Evolutionary conservation across 345 rosid species (phyloP).

Genomic region (Toxicodendron radicans): DNA sequence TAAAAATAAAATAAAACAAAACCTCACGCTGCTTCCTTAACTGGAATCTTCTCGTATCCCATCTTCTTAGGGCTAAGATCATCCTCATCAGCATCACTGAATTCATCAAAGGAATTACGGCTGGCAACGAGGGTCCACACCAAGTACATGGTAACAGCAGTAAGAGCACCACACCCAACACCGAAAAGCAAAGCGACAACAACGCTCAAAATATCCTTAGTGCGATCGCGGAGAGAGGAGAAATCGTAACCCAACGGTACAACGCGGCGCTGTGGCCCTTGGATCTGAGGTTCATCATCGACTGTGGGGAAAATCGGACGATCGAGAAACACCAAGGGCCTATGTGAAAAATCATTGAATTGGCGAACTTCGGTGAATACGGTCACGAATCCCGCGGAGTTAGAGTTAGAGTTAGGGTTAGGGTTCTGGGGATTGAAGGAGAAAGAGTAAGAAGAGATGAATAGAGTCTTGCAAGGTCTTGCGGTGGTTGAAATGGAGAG

Average conservation of each 20-base stretch:
- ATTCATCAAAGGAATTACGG: slow-evolving; percentile 34
- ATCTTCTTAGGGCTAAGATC: slow-evolving; percentile 57
- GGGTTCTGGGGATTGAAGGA: slow-evolving; percentile 57
- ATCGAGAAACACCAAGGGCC: slow-evolving; percentile 26
- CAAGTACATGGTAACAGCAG: slow-evolving; percentile 86
- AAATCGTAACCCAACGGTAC: slow-evolving; percentile 42
- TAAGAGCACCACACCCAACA: slow-evolving; percentile 92
- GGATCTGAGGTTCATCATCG: slow-evolving; percentile 22
- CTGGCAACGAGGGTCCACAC: slow-evolving; percentile 71
- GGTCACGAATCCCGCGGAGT: slow-evolving; percentile 50
- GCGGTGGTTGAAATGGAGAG: slow-evolving; percentile 37
- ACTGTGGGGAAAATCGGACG: slow-evolving; percentile 34
- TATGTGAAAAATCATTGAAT: slow-evolving; percentile 22
- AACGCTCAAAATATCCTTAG: slow-evolving; percentile 85
- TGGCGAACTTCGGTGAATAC: slow-evolving; percentile 64
- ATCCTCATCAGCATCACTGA: slow-evolving; percentile 28
- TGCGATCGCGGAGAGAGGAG: slow-evolving; percentile 68
- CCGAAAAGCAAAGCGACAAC: slow-evolving; percentile 84
- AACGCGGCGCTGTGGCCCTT: slow-evolving; percentile 22
- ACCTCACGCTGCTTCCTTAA: slow-evolving; percentile 40
- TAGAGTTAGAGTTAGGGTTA: slow-evolving; percentile 41
- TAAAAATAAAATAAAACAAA: not conserved
- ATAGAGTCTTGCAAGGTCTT: slow-evolving; percentile 54
- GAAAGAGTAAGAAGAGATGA: slow-evolving; percentile 58
- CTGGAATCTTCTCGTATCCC: slow-evolving; percentile 77